Evolutionary conservation across 2,329 filamentous ascomycete species (phyloP).

Genomic region (Neonectria sp.): DNA sequence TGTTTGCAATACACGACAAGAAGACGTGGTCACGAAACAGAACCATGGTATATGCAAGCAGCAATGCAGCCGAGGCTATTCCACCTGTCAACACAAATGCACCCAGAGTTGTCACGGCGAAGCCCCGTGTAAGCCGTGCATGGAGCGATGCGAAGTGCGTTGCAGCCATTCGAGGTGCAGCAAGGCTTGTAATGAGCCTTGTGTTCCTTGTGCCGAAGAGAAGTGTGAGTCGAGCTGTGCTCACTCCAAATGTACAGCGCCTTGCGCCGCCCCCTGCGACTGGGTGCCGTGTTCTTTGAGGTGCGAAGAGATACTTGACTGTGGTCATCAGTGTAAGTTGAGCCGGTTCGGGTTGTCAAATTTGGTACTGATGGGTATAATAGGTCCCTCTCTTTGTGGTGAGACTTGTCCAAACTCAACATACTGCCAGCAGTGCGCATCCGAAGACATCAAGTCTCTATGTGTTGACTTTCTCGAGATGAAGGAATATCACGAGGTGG

Average conservation of each 20-base stretch:
- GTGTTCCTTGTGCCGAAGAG: slow-evolving; percentile 71
- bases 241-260: slow-evolving; percentile 67
- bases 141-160: slow-evolving; percentile 65
- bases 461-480: slow-evolving; percentile 71
- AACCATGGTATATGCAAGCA: slow-evolving; percentile 3
- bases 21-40: not conserved
- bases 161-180: slow-evolving; percentile 71
- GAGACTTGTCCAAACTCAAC: slow-evolving; percentile 25
- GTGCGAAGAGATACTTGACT: slow-evolving; percentile 67
- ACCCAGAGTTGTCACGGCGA: slow-evolving; percentile 66
- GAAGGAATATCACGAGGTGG: slow-evolving; percentile 68
- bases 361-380: not conserved
- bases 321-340: slow-evolving; percentile 71
- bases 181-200: slow-evolving; percentile 72
- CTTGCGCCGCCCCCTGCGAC: slow-evolving; percentile 78
- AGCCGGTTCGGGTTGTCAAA: slow-evolving; percentile 40
- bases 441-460: slow-evolving; percentile 58
- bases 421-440: slow-evolving; percentile 72
- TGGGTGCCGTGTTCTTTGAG: slow-evolving; percentile 75
- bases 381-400: not conserved
- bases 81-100: not conserved
- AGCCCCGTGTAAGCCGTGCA: slow-evolving; percentile 63
- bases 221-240: slow-evolving; percentile 69
- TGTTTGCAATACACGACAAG: not conserved
- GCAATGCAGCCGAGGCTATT: not conserved